Evolutionary conservation across 306 rosid genomes (phyloP).

Genomic region (Rosa persica): DNA sequence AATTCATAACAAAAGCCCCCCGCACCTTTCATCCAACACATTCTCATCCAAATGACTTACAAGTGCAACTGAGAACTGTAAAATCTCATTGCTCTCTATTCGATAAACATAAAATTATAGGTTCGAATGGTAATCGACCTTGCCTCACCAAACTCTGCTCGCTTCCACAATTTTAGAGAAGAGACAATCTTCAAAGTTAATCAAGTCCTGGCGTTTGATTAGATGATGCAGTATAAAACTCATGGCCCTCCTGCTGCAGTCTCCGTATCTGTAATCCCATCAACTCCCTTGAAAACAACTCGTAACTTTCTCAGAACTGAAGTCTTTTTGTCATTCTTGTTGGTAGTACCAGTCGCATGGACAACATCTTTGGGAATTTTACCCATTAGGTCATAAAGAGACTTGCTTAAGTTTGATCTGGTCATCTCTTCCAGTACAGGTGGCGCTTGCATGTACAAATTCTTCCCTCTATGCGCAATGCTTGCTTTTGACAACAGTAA

Average conservation of each 20-base stretch:
- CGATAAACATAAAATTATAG: constrained; percentile 23
- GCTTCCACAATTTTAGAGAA: constrained; percentile 21
- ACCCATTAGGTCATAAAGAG: constrained; percentile 75
- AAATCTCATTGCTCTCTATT: constrained; percentile 12
- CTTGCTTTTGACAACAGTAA: constrained; percentile 81
- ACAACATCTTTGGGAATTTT: constrained; percentile 61
- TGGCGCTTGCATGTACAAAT: constrained; percentile 94
- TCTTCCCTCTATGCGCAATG: constrained; percentile 69
- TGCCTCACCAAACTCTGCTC: constrained; percentile 34
- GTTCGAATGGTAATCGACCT: constrained; percentile 31
- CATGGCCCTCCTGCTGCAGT: constrained; percentile 85
- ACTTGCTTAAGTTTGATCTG: constrained; percentile 61
- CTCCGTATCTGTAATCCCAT: constrained; percentile 87
- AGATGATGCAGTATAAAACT: constrained; percentile 20
- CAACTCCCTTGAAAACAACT: constrained; percentile 72
- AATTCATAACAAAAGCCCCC: not conserved
- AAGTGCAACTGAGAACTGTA: constrained; percentile 12
- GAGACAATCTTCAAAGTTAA: constrained; percentile 24
- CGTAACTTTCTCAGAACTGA: constrained; percentile 71
- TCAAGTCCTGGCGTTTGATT: constrained; percentile 12
- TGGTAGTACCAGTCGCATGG: constrained; percentile 69
- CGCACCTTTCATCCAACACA: not conserved
- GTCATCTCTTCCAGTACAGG: constrained; percentile 97
- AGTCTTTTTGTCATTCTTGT: constrained; percentile 53
- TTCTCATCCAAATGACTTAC: constrained; percentile 1